Conservation (phyloP, 1,139 yeast genomes). For the Saccharomyces hybrid region DNA sequence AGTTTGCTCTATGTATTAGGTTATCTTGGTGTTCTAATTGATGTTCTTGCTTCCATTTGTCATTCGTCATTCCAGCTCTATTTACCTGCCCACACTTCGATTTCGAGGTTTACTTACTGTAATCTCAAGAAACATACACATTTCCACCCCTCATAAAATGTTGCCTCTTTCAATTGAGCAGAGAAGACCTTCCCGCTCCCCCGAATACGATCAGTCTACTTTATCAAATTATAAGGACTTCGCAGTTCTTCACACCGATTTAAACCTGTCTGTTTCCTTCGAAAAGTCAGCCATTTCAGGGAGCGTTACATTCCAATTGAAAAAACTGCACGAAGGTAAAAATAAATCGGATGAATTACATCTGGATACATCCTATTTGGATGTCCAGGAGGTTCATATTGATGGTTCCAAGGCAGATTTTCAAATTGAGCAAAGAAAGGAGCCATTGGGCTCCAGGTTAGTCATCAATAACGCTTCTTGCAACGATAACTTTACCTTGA, state of each 20-base stretch:
- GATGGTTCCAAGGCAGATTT: constrained; percentile 34
- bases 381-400: constrained; percentile 41
- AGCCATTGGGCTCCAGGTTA: constrained; percentile 62
- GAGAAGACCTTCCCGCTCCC: constrained; percentile 38
- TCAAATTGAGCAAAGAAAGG: constrained; percentile 42
- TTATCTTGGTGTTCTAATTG: background rate
- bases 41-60: background rate
- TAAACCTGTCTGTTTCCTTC: constrained; percentile 53
- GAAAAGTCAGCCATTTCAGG: constrained; percentile 47
- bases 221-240: constrained; percentile 58
- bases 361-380: constrained; percentile 64
- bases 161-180: constrained; percentile 22
- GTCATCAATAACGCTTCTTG: constrained; percentile 30
- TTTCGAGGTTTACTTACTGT: background rate
- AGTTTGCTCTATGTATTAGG: background rate
- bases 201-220: constrained; percentile 69
- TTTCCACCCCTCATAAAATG: background rate
- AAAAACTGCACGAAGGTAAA: constrained; percentile 12
- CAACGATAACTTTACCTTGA: constrained; percentile 31
- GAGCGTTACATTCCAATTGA: constrained; percentile 42
- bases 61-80: background rate
- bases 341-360: constrained; percentile 34
- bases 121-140: background rate
- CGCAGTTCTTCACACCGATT: constrained; percentile 42
- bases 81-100: background rate